Evolutionary conservation across 2,329 filamentous ascomycete species (phyloP).

Genomic region (Penicillium crustosum): DNA sequence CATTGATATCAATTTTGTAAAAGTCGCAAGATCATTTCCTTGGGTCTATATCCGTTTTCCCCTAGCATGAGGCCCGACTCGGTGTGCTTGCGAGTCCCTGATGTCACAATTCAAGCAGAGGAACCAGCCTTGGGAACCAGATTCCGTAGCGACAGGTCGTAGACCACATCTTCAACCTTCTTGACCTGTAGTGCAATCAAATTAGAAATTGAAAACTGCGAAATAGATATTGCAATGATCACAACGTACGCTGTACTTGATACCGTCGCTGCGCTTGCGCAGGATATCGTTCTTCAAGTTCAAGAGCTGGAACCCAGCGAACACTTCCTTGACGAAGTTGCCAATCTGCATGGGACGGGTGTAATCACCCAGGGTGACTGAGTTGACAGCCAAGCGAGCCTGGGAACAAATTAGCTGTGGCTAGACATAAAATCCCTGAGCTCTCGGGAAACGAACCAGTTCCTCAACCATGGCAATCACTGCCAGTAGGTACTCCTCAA

Average conservation of each 20-base stretch:
- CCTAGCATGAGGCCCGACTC: not conserved
- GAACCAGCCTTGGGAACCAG: constrained; percentile 59
- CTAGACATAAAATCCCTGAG: not conserved
- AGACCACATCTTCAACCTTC: constrained; percentile 97
- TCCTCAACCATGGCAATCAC: constrained; percentile 87
- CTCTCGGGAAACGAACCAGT: constrained; percentile 53
- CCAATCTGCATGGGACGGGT: constrained; percentile 82
- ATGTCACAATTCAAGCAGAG: constrained; percentile 12
- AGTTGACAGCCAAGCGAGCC: constrained; percentile 87
- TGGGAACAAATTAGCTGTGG: constrained; percentile 26
- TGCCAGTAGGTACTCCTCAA: constrained; percentile 93
- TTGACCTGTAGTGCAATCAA: constrained; percentile 62
- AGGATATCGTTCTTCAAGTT: constrained; percentile 96
- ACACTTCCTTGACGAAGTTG: constrained; percentile 89
- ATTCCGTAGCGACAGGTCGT: constrained; percentile 86
- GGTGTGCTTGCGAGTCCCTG: not conserved
- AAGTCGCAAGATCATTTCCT: not conserved
- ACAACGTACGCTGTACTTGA: constrained; percentile 75
- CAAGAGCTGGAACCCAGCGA: constrained; percentile 92
- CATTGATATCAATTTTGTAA: not conserved
- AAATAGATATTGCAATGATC: not conserved
- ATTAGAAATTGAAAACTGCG: not conserved
- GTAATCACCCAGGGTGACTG: constrained; percentile 88
- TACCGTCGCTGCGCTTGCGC: constrained; percentile 81
- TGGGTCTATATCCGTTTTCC: not conserved